Evolutionary conservation across 169 alveolate species (phyloP).

Genomic region (Plasmodium yoelii): DNA sequence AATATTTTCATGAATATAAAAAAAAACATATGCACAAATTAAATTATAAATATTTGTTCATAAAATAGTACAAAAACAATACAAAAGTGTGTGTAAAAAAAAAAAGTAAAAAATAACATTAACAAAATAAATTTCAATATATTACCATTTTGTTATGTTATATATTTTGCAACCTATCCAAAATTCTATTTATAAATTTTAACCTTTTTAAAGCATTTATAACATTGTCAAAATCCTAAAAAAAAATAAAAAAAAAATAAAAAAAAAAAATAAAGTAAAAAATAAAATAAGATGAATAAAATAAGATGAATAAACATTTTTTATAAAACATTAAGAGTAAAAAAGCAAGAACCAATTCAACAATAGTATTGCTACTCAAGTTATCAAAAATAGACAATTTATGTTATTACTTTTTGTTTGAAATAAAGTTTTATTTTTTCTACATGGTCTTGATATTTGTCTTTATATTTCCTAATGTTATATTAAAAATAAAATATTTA

Average conservation of each 20-base stretch:
- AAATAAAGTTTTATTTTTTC: constrained; percentile 38
- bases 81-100: too few relatives aligned
- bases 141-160: background rate
- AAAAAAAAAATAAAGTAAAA: too few relatives aligned
- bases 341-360: background rate
- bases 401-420: constrained; percentile 24
- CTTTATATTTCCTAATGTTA: constrained; percentile 36
- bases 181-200: constrained; percentile 59
- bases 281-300: too few relatives aligned
- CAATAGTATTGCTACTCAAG: too few relatives aligned
- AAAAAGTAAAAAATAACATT: too few relatives aligned
- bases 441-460: constrained; percentile 40
- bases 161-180: constrained; percentile 51
- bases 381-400: too few relatives aligned
- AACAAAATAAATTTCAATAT: too few relatives aligned
- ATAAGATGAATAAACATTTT: too few relatives aligned
- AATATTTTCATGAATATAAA: too few relatives aligned
- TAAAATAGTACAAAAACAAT: too few relatives aligned
- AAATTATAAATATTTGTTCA: too few relatives aligned
- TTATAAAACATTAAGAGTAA: background rate
- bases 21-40: too few relatives aligned
- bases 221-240: constrained; percentile 40
- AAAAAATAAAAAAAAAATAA: background rate
- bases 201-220: constrained; percentile 53
- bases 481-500: background rate